phyloP scores from a whole-genome alignment of 129 eudicot genomes.

The Daucus carota region DNA sequence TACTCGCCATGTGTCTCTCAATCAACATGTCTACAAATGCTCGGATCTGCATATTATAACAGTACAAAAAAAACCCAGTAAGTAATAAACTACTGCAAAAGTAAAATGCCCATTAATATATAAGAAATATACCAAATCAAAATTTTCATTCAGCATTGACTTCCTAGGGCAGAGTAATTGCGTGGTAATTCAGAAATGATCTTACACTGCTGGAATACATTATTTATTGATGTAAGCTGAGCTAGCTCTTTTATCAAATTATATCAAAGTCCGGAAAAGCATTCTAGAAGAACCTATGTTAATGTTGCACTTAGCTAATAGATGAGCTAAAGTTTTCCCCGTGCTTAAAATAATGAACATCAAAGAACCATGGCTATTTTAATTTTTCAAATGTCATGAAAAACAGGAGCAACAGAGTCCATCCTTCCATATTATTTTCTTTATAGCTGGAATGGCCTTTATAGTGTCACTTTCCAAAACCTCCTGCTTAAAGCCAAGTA shows the following conservation, averaged over 20 bases:
- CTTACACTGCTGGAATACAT: not conserved
- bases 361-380: not conserved
- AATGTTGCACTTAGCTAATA: not conserved
- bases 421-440: not conserved
- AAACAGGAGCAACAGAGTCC: not conserved
- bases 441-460: not conserved
- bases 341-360: not conserved
- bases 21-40: slow-evolving; percentile 92
- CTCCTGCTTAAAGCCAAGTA: not conserved
- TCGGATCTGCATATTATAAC: slow-evolving; percentile 61
- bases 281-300: not conserved
- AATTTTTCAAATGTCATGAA: not conserved
- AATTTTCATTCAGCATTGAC: not conserved
- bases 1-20: slow-evolving; percentile 74
- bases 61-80: slow-evolving; percentile 10
- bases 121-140: not conserved
- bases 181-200: not conserved
- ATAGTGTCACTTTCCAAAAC: not conserved
- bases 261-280: not conserved
- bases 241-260: not conserved
- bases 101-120: not conserved
- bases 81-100: no score
- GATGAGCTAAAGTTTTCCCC: not conserved
- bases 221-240: not conserved
- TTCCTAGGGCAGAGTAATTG: not conserved